Conservation (phyloP, 2,329 filamentous ascomycete species). For the Claviceps purpurea region DNA sequence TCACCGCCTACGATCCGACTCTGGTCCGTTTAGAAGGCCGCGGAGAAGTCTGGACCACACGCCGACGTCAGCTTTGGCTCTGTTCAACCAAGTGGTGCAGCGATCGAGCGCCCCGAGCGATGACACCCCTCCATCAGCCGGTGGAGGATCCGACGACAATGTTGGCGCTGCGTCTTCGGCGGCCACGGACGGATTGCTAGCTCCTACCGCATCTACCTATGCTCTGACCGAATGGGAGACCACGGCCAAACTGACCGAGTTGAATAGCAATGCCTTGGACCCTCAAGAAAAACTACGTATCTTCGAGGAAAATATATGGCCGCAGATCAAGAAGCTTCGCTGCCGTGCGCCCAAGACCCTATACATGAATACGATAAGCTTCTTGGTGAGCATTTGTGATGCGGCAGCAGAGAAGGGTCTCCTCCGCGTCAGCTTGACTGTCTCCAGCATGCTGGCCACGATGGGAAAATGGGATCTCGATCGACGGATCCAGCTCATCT, state of each 20-base stretch:
- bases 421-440: conserved; percentile 9
- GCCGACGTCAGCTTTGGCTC: conserved; percentile 16
- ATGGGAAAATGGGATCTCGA: conserved; percentile 16
- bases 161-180: background rate
- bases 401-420: conserved; percentile 10
- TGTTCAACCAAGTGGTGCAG: conserved; percentile 24
- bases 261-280: conserved; percentile 8
- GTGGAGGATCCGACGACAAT: background rate
- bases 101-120: background rate
- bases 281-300: conserved; percentile 11
- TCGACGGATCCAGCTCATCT: conserved; percentile 17
- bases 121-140: background rate
- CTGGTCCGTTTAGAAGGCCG: background rate
- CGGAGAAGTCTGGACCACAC: conserved; percentile 7
- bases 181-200: background rate
- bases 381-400: conserved; percentile 11
- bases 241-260: conserved; percentile 15
- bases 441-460: conserved; percentile 14
- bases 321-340: conserved; percentile 15
- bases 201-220: conserved; percentile 1
- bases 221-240: conserved; percentile 16
- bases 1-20: conserved; percentile 1
- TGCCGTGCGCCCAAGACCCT: conserved; percentile 17
- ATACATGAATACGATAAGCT: conserved; percentile 10
- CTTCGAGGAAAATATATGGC: conserved; percentile 18